phyloP scores from a whole-genome alignment of 2,329 filamentous ascomycete species.

The Aspergillus udagawae region DNA sequence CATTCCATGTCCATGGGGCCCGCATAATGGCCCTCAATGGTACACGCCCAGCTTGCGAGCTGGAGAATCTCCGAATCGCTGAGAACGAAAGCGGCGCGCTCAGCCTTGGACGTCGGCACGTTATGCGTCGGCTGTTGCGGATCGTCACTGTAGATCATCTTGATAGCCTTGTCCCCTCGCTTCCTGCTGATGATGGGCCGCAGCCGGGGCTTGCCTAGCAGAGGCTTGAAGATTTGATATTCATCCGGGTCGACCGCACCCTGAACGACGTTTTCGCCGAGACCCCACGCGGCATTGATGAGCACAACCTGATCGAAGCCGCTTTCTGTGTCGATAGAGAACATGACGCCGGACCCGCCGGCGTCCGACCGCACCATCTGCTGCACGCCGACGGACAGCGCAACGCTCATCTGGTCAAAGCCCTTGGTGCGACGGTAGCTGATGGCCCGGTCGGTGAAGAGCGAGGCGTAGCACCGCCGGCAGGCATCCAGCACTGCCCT shows the following conservation, averaged over 20 bases:
- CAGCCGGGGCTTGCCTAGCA: slow-evolving; percentile 22
- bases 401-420: slow-evolving; percentile 19
- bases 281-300: slow-evolving; percentile 37
- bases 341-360: slow-evolving; percentile 38
- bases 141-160: slow-evolving; percentile 33
- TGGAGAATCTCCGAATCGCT: slow-evolving; percentile 33
- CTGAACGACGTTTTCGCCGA: slow-evolving; percentile 39
- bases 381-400: slow-evolving; percentile 21
- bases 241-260: slow-evolving; percentile 39
- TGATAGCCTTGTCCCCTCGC: slow-evolving; percentile 31
- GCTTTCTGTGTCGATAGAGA: slow-evolving; percentile 40
- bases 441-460: slow-evolving; percentile 38
- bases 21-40: slow-evolving; percentile 34
- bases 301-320: slow-evolving; percentile 39
- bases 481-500: slow-evolving; percentile 32
- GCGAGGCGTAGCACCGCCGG: slow-evolving; percentile 36
- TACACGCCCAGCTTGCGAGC: slow-evolving; percentile 33
- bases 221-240: slow-evolving; percentile 38
- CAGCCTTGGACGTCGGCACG: slow-evolving; percentile 35
- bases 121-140: slow-evolving; percentile 28
- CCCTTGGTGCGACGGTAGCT: slow-evolving; percentile 27
- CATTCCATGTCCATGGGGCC: slow-evolving; percentile 40
- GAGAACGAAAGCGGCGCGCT: slow-evolving; percentile 31
- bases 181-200: slow-evolving; percentile 35
- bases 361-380: slow-evolving; percentile 32